phyloP scores from a whole-genome alignment of 2,329 filamentous ascomycete genomes.

The Xylaria sp. region DNA sequence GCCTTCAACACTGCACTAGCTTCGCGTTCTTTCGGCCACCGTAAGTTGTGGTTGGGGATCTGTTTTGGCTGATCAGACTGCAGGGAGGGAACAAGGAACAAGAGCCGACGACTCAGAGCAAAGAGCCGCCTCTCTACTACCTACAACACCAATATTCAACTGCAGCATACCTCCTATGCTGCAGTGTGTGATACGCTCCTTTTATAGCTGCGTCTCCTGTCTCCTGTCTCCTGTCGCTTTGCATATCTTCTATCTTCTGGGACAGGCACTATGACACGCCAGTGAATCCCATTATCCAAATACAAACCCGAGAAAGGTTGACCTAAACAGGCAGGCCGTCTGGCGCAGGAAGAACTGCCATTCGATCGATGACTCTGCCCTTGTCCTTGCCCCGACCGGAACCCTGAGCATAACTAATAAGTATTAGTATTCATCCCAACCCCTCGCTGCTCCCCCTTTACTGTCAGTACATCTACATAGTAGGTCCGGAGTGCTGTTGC shows the following conservation, averaged over 20 bases:
- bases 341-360: not conserved
- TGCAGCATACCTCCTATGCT: too few species aligned
- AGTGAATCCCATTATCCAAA: not conserved
- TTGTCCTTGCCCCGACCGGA: not conserved
- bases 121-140: conserved; percentile 13
- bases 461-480: not conserved
- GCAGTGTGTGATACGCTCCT: conserved; percentile 2
- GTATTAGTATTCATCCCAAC: not conserved
- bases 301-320: not conserved
- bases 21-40: conserved; percentile 26
- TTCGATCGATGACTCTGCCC: conserved; percentile 2
- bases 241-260: not conserved
- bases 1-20: not conserved
- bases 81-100: conserved; percentile 4
- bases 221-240: not conserved
- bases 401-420: not conserved
- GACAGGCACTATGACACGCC: not conserved
- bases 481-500: not conserved
- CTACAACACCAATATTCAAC: not conserved
- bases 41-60: conserved; percentile 11
- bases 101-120: conserved; percentile 20
- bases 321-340: conserved; percentile 29
- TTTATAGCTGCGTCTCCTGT: conserved; percentile 7
- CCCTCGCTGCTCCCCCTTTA: conserved; percentile 12
- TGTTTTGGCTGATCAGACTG: conserved; percentile 28